Conservation (phyloP, 2,329 filamentous ascomycete species). For the Calonectria pseudoturangicola region DNA sequence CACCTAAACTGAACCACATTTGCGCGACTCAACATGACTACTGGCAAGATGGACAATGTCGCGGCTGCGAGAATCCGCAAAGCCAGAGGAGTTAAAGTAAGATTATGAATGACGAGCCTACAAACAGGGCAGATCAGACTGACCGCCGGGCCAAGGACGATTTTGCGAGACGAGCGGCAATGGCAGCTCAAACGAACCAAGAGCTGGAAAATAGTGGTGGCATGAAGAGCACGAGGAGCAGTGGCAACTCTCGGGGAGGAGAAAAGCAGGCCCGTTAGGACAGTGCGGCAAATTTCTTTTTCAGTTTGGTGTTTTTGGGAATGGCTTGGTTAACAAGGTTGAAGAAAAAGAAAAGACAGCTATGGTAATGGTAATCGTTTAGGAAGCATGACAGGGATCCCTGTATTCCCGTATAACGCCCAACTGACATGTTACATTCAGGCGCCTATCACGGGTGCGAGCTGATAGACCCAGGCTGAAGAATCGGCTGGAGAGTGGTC, state of each 20-base stretch:
- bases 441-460: background rate
- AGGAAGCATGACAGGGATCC: conserved; percentile 21
- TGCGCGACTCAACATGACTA: conserved; percentile 34
- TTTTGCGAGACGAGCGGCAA: conserved; percentile 60
- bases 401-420: conserved; percentile 20
- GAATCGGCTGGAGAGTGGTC: conserved; percentile 4
- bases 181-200: conserved; percentile 60
- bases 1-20: background rate
- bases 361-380: conserved; percentile 24
- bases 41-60: conserved; percentile 65
- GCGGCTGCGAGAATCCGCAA: conserved; percentile 64
- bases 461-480: conserved; percentile 6
- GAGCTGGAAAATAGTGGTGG: conserved; percentile 37
- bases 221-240: conserved; percentile 20
- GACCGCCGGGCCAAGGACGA: conserved; percentile 55
- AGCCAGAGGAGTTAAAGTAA: conserved; percentile 63
- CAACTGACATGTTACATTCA: conserved; percentile 16
- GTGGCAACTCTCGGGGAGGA: conserved; percentile 19
- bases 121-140: background rate
- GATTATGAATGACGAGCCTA: conserved; percentile 14
- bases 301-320: conserved; percentile 1
- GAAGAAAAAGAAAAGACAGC: conserved; percentile 12
- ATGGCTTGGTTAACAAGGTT: conserved; percentile 19
- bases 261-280: conserved; percentile 20
- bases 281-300: conserved; percentile 16